phyloP scores from a whole-genome alignment of 192 early-diverging fungal genomes.

The Jimgerdemannia flammicorona region DNA sequence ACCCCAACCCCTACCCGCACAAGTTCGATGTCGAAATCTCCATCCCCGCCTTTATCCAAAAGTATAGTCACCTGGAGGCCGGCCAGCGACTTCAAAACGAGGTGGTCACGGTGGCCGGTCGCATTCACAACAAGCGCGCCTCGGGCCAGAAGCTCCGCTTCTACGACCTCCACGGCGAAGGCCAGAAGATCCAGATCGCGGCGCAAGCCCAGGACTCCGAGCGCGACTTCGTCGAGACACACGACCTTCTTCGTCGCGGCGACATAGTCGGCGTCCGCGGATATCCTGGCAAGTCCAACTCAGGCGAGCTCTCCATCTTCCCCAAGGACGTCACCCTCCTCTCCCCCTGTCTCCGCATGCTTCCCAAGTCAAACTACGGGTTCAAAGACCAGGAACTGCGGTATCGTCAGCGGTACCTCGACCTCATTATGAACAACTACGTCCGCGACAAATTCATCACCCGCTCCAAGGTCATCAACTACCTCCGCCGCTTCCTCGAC shows the following conservation, averaged over 20 bases:
- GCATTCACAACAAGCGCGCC: conserved; percentile 95
- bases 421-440: conserved; percentile 97
- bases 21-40: conserved; percentile 93
- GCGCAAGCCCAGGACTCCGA: conserved; percentile 69
- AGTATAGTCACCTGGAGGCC: conserved; percentile 66
- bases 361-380: conserved; percentile 93
- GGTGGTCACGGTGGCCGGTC: conserved; percentile 79
- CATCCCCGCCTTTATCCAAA: conserved; percentile 82
- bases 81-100: conserved; percentile 68
- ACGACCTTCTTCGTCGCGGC: conserved; percentile 84
- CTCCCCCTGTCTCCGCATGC: conserved; percentile 91
- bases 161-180: conserved; percentile 94
- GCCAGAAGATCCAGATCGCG: conserved; percentile 93
- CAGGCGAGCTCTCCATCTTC: conserved; percentile 94
- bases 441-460: conserved; percentile 94
- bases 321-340: conserved; percentile 84
- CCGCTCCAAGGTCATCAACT: conserved; percentile 92
- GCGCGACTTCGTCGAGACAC: conserved; percentile 73
- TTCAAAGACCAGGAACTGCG: conserved; percentile 97
- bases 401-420: conserved; percentile 97
- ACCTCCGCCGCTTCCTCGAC: conserved; percentile 94
- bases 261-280: conserved; percentile 96
- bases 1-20: conserved; percentile 95
- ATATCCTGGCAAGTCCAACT: conserved; percentile 87
- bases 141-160: conserved; percentile 89